phyloP scores from a whole-genome alignment of 1,284 basidiomycete species.

The Trametes polyzona region DNA sequence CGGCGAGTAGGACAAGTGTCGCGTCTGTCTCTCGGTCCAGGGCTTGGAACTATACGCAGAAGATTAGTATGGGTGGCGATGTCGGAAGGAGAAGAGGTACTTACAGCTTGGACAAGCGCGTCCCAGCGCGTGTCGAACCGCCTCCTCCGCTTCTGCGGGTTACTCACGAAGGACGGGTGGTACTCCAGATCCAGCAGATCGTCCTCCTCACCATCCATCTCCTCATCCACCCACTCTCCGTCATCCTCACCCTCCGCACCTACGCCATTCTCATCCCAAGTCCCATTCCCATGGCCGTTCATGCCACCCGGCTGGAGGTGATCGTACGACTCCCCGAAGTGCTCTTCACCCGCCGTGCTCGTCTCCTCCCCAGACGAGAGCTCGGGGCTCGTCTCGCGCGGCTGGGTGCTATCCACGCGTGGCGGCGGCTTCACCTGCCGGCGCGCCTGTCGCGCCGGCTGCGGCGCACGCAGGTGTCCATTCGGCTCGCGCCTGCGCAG shows the following conservation, averaged over 20 bases:
- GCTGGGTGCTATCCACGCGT: conserved; percentile 79
- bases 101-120: conserved; percentile 67
- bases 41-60: conserved; percentile 62
- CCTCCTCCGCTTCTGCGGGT: conserved; percentile 65
- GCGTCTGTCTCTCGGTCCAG: conserved; percentile 80
- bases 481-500: conserved; percentile 42
- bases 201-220: conserved; percentile 66
- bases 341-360: conserved; percentile 50
- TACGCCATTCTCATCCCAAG: conserved; percentile 20
- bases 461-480: conserved; percentile 42
- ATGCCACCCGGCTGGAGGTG: conserved; percentile 41
- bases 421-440: conserved; percentile 61
- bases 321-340: conserved; percentile 47
- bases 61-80: conserved; percentile 14
- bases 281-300: conserved; percentile 4
- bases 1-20: conserved; percentile 71
- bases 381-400: conserved; percentile 78
- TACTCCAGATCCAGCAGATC: conserved; percentile 76
- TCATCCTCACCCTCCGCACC: conserved; percentile 37
- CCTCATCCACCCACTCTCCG: conserved; percentile 76
- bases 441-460: conserved; percentile 23
- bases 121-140: conserved; percentile 79
- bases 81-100: conserved; percentile 23
- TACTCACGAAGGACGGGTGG: conserved; percentile 70
- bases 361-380: conserved; percentile 62